Evolutionary conservation across 768 basidiomycete species (phyloP), one percentile per base, ranked within the genome.

Genomic region (Chiua virens): DNA sequence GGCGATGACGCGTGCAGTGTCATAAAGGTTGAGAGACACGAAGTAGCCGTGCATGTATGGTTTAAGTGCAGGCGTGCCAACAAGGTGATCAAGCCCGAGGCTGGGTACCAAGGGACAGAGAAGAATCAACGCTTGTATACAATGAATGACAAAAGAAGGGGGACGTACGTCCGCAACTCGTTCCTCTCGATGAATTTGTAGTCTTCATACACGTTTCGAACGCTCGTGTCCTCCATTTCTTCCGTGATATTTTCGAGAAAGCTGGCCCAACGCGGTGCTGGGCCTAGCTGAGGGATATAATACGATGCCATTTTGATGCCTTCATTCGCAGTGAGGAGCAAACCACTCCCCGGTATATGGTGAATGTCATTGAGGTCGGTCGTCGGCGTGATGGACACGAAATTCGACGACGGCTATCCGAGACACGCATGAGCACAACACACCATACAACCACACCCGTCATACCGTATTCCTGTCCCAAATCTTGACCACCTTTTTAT

Each of bases 11-110:
- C 95, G 86, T 2, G 97, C 97, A 45, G 95, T 88, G 60, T 95
- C 92, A 74, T 98, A 98, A 6, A 98, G 82, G 62, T 93, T 92
- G 71, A 98, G 85, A 5, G 94, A 91, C 55, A 98, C 71, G 75
- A 99, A 98, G 82, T 95, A 98, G 38, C 97, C 97, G 70, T 99
- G 97, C 96, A 99, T 98, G 73, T 98, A 99, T 5, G 97, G 97
- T 70, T 96, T 96, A 77, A 98, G 89, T 17, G 89, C 85, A 20
- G 93, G 86, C 6, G 95, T 96, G 45, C 97, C 97, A 57, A 97
- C 75, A 60, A 99, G 90, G 67, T 96, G 92, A 58, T 94, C 89
- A 66, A 99, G 72, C n/a, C 94, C 91, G 54, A 99, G 84, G 32
- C 93, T 96, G 61, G 35, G 50, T 45, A 42, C 49, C 4, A 30